Evolutionary conservation across 768 basidiomycete genomes (phyloP), one percentile per base, ranked within the genome.

Genomic region (Baorangia bicolor): DNA sequence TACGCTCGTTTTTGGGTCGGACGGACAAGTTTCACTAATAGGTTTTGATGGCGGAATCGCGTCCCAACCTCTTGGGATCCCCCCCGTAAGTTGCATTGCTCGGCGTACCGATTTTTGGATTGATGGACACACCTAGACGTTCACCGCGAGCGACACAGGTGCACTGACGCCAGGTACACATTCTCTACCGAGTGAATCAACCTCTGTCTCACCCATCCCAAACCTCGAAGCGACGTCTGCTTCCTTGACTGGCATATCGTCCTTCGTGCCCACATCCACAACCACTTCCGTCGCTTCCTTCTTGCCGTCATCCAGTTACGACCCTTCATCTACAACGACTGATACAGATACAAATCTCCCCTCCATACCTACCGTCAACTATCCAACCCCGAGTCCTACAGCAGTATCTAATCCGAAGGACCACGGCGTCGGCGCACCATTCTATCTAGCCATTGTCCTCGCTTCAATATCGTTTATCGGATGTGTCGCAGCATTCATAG

Each of bases 381-480:
- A 57, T 31, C 62, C 71, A 20, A 52, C 64, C 7, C 64, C 69
- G n/a, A 60, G 28, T 38, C 64, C 67, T 2, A 61, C 71, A 5
- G 38, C 67, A 16, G 63, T 45, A 21, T 51, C 66, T 5, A 27
- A 56, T 16, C 53, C 71, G 7, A 56, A 16, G n/a, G 63, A 58
- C 38, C 65, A 63, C 14, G 65, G 65, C 6, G 56, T 63, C 11
- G 68, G 68, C 3, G 67, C 78, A 2, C 75, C 78, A 35, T 76
- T 82, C 61, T 84, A 84, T 59, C 62, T 81, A 5, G 80, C 74
- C 25, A 74, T 85, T 49, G 71, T 74, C n/a, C 69, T 84, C 4
- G 83, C 78, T 31, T 68, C 69, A 0, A 73, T 86, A 55, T 73
- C 75, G 18, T 72, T 76, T 33, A 57, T 82, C 46, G 78, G 79